Evolutionary conservation across 495 filamentous ascomycete species (phyloP), one percentile per base, ranked within the genome.

Genomic region (Massariosphaeria phaeospora): DNA sequence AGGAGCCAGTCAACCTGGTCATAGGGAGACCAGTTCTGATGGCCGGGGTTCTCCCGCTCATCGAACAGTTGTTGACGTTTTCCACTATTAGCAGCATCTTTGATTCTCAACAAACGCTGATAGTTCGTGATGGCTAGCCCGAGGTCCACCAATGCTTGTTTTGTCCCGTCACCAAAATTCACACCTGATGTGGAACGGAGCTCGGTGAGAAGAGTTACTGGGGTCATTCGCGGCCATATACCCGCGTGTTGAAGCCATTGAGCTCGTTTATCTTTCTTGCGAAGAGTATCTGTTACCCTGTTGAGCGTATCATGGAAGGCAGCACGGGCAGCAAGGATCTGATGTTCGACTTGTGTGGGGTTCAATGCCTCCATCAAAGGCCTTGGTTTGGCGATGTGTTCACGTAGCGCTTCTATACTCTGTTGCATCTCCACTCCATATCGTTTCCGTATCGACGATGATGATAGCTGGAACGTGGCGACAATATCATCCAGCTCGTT

Each of bases 191-290:
- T 71, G 8, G 76, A 76, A 7, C 77, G 70, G 1, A 86, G 61
- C 12, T 75, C 71, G 42, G 77, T 70, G 25, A 88, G 70, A 3
- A 85, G 33, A 0, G 73, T 69, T 0, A 75, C 48, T 0, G 75
- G 69, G 0, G 76, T 80, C 3, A 74, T 62, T 17, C 65, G 67
- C 13, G 83, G 82, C 75, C 79, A 81, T 1, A 85, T 56, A 5
- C 63, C 63, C 13, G 73, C 76, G 12, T 61, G 33, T 21, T 67
- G 33, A 8, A 84, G 67, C 81, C 81, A 84, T 20, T 20, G 5
- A 20, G 54, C 61, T 11, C 71, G 68, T 25, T 30, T 3, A 40
- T 77, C 69, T 4, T 64, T 57, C 2, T 27, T 7, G 11, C 61
- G 57, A 29, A 76, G 61, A 25, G 62, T 51, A 24, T 44, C 23